Evolutionary conservation across 2,329 filamentous ascomycete species (phyloP).

Genomic region (Colletotrichum sansevieriae): DNA sequence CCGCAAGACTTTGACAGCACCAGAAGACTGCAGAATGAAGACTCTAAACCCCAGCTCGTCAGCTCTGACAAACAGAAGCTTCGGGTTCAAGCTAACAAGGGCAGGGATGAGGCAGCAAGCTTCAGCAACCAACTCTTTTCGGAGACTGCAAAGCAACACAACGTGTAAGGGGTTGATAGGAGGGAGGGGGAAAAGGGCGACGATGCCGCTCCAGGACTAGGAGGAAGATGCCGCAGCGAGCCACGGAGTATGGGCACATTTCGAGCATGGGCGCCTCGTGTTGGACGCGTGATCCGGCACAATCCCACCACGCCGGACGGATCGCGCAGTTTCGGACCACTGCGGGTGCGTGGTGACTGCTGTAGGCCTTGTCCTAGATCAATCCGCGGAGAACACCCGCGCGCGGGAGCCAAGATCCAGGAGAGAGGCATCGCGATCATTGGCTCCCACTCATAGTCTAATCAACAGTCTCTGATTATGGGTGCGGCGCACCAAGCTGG

Average conservation of each 20-base stretch:
- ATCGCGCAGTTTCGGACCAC: constrained; percentile 27
- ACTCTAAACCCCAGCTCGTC: constrained; percentile 12
- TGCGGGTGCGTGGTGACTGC: constrained; percentile 31
- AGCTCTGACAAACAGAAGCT: constrained; percentile 27
- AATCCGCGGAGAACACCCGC: constrained; percentile 31
- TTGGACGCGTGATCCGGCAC: background rate
- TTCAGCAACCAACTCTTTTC: background rate
- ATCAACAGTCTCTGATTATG: background rate
- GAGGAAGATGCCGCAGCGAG: constrained; percentile 15
- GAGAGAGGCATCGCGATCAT: constrained; percentile 7
- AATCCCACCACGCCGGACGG: constrained; percentile 6
- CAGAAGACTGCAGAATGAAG: background rate
- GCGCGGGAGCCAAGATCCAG: constrained; percentile 24
- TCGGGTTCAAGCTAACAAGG: background rate
- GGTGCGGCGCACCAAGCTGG: constrained; percentile 13
- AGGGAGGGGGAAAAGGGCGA: background rate
- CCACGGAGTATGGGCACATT: constrained; percentile 30
- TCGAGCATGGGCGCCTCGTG: constrained; percentile 26
- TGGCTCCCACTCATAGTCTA: constrained; percentile 23
- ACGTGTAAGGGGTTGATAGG: constrained; percentile 1
- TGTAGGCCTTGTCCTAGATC: constrained; percentile 19
- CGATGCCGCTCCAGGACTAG: background rate
- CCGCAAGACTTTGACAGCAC: background rate
- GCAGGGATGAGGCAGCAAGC: constrained; percentile 11
- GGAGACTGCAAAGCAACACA: background rate